Conservation (phyloP, 2,329 filamentous ascomycete genomes). For the Fusarium coicis region DNA sequence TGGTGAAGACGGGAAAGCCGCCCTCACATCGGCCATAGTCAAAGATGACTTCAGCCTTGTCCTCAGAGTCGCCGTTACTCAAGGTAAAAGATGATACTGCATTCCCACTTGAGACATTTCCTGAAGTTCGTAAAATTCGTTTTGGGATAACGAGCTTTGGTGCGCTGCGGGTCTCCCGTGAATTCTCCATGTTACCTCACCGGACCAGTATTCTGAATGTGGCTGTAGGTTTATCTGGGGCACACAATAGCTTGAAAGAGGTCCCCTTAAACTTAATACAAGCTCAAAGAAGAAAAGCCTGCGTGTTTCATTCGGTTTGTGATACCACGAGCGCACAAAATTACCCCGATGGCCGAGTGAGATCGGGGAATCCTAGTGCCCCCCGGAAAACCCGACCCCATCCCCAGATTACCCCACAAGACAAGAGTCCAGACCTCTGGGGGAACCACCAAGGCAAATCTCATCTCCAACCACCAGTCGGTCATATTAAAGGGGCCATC, state of each 20-base stretch:
- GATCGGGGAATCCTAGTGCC: background rate
- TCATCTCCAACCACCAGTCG: background rate
- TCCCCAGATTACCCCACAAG: background rate
- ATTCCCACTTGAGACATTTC: accelerated
- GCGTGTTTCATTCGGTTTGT: background rate
- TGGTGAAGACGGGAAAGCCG: background rate
- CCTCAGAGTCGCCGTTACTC: background rate
- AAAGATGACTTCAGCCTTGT: background rate
- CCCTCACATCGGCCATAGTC: constrained; percentile 6
- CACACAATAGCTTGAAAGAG: accelerated
- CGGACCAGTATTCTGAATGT: background rate
- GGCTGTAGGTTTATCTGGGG: accelerated
- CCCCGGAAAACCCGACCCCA: background rate
- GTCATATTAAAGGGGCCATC: background rate
- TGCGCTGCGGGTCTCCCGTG: too few species aligned
- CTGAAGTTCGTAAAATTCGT: background rate
- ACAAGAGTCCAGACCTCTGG: background rate
- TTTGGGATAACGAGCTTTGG: background rate
- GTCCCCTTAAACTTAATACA: background rate
- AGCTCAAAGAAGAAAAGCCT: background rate
- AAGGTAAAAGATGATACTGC: background rate
- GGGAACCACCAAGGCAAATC: background rate
- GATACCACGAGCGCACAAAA: background rate
- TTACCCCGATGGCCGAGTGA: background rate
- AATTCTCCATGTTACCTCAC: background rate